Evolutionary conservation across 2,329 filamentous ascomycete species (phyloP).

Genomic region (Cladophialophora chaetospira): DNA sequence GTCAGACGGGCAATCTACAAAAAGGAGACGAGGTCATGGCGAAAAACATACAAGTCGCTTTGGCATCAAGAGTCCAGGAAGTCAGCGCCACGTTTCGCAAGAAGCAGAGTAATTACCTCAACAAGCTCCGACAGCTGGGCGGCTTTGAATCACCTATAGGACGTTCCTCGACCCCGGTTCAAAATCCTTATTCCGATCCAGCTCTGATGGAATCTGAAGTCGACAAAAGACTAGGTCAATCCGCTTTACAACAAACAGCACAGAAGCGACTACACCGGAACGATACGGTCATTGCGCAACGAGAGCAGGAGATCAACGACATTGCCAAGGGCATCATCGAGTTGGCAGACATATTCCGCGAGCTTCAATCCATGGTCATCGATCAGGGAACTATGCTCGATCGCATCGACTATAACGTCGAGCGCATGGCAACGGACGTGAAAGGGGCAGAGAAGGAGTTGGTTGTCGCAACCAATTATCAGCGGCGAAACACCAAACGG

Average conservation of each 20-base stretch:
- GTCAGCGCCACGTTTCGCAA: constrained; percentile 90
- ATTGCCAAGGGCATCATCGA: constrained; percentile 99
- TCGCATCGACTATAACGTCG: constrained; percentile 97
- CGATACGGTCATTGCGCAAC: constrained; percentile 82
- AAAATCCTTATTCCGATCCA: constrained; percentile 76
- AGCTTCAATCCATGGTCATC: constrained; percentile 93
- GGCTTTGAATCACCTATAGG: constrained; percentile 55
- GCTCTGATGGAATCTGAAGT: constrained; percentile 91
- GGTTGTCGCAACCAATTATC: constrained; percentile 74
- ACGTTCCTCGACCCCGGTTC: constrained; percentile 49
- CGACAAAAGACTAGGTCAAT: constrained; percentile 88
- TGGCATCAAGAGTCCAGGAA: constrained; percentile 86
- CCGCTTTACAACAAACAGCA: constrained; percentile 77
- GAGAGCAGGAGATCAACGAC: constrained; percentile 94
- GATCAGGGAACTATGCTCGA: constrained; percentile 89
- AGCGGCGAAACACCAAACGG: constrained; percentile 82
- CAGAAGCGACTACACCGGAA: constrained; percentile 65
- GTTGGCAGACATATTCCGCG: constrained; percentile 92
- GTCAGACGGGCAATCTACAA: constrained; percentile 68
- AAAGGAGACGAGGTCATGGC: constrained; percentile 93
- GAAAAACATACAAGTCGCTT: constrained; percentile 88
- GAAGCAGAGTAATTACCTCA: constrained; percentile 94
- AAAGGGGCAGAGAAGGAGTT: constrained; percentile 92
- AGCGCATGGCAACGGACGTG: constrained; percentile 90
- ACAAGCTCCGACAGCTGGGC: constrained; percentile 77